These are phyloP conservation scores for Cichorium intybus DNA, from an alignment of 140 eudicot genomes.

Conservation along the genomic window DNA sequence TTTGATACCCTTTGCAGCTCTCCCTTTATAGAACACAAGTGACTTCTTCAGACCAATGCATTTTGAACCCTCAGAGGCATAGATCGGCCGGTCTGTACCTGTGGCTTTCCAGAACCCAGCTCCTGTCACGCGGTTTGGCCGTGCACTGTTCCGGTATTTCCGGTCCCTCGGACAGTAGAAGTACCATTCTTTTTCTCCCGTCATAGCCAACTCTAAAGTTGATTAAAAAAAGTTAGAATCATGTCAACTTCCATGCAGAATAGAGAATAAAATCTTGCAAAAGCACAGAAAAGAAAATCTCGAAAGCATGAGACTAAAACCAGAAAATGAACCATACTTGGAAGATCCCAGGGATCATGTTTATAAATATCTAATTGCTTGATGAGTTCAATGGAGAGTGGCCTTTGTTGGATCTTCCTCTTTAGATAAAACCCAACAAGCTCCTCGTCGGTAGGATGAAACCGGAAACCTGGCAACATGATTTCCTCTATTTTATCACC, in stretches of 20 bases:
- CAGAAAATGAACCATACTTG: conserved; percentile 12
- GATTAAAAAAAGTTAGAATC: conserved; percentile 12
- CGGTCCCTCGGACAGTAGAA: conserved; percentile 64
- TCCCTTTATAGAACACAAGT: conserved; percentile 58
- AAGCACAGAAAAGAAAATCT: neutral
- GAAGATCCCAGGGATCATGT: conserved; percentile 64
- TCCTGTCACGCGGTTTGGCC: conserved; percentile 60
- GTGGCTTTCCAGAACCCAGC: conserved; percentile 68
- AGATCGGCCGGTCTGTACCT: conserved; percentile 54
- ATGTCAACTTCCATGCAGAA: conserved; percentile 18
- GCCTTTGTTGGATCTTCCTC: conserved; percentile 48
- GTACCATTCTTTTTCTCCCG: conserved; percentile 63
- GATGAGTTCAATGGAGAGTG: conserved; percentile 57
- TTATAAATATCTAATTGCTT: conserved; percentile 51
- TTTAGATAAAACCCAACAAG: conserved; percentile 53
- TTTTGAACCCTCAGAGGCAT: conserved; percentile 47
- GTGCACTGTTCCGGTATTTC: conserved; percentile 50
- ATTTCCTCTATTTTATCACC: conserved; percentile 46
- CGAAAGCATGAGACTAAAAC: neutral
- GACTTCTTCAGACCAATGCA: conserved; percentile 58
- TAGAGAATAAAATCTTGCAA: neutral
- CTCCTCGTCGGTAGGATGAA: conserved; percentile 57
- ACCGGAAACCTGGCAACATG: conserved; percentile 57
- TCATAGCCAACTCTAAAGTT: conserved; percentile 43
- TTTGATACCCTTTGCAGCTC: conserved; percentile 60